Conservation (phyloP, 805 yeast genomes). For the Candida andamanensis region DNA sequence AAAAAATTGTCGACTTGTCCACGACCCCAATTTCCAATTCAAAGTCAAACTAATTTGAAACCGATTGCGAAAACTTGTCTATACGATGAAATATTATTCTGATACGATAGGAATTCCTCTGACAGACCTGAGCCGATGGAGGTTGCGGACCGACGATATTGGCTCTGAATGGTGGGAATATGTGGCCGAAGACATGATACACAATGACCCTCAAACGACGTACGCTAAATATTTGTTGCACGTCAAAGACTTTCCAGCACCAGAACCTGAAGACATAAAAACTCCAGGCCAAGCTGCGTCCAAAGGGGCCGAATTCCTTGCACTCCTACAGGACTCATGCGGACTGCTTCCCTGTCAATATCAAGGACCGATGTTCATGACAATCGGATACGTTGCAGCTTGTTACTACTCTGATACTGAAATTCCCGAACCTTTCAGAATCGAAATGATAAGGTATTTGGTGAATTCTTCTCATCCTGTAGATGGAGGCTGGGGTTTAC, state of each 20-base stretch:
- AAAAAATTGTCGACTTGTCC: no score
- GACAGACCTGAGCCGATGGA: conserved; percentile 74
- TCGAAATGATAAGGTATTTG: conserved; percentile 77
- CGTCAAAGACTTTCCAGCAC: conserved; percentile 30
- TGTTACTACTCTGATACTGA: conserved; percentile 63
- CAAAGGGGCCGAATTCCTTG: conserved; percentile 70
- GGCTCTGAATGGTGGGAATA: conserved; percentile 87
- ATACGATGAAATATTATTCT: conserved; percentile 41
- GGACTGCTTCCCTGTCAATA: conserved; percentile 91
- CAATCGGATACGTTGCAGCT: conserved; percentile 79
- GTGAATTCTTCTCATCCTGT: conserved; percentile 94
- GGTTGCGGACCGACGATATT: conserved; percentile 58
- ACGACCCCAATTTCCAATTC: no score
- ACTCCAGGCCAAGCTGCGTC: conserved; percentile 58
- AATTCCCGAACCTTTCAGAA: conserved; percentile 59
- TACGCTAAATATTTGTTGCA: conserved; percentile 54
- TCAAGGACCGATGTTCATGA: conserved; percentile 97
- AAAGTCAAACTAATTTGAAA: no score
- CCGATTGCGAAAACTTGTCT: no score
- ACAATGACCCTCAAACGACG: conserved; percentile 45
- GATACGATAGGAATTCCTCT: conserved; percentile 62
- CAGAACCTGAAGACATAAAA: conserved; percentile 33
- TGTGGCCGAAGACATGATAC: conserved; percentile 33
- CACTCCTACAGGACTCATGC: conserved; percentile 67
- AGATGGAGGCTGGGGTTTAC: conserved; percentile 99